Percentiles rank a stretch among this genome's conserved stretches.
Conservation (phyloP, 2,329 filamentous ascomycete genomes). For the Ceratocystis huliohia region DNA sequence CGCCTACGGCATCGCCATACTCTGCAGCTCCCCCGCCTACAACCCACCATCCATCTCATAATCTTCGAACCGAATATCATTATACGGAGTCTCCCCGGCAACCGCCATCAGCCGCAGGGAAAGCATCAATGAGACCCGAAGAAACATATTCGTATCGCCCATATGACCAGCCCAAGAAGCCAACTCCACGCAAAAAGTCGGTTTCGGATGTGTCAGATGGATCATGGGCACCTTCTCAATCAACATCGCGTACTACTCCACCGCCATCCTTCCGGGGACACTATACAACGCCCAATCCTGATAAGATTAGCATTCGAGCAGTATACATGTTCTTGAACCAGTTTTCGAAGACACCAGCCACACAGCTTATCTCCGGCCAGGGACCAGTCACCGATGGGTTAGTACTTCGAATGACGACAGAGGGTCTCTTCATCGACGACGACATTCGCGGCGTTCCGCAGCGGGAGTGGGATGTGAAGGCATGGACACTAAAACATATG, state of each 20-base stretch:
- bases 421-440: constrained; percentile 94
- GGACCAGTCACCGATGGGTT: constrained; percentile 82
- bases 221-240: constrained; percentile 74
- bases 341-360: constrained; percentile 78
- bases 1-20: constrained; percentile 22
- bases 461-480: constrained; percentile 96
- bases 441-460: constrained; percentile 84
- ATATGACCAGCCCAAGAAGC: constrained; percentile 55
- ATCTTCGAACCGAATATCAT: constrained; percentile 22
- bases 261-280: constrained; percentile 64
- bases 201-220: constrained; percentile 62
- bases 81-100: constrained; percentile 28
- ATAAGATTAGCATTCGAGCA: constrained; percentile 90
- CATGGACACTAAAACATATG: constrained; percentile 87
- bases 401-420: constrained; percentile 80
- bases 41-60: constrained; percentile 25
- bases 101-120: constrained; percentile 26
- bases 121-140: constrained; percentile 49
- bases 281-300: constrained; percentile 78
- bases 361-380: constrained; percentile 73
- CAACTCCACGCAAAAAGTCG: constrained; percentile 48
- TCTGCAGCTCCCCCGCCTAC: constrained; percentile 21
- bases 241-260: constrained; percentile 71
- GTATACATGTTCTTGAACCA: constrained; percentile 89
- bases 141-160: constrained; percentile 59